phyloP scores from a whole-genome alignment of 2,329 filamentous ascomycete species.

The Hypoxylon sp. region DNA sequence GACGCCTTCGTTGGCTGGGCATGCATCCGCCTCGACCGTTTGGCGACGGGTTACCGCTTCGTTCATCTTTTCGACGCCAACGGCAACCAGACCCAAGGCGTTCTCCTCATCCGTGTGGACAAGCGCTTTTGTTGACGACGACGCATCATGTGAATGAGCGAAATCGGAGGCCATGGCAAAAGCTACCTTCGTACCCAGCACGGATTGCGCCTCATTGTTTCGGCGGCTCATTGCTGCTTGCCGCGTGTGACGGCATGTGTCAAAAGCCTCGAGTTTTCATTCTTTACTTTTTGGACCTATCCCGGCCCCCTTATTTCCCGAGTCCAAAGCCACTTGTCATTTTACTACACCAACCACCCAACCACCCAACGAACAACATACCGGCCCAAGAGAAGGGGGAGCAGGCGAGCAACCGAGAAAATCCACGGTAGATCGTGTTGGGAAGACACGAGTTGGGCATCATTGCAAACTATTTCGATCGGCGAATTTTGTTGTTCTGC shows the following conservation, averaged over 20 bases:
- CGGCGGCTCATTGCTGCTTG: conserved; percentile 20
- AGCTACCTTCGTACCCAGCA: conserved; percentile 21
- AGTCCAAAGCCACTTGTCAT: conserved; percentile 28
- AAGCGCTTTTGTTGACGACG: conserved; percentile 60
- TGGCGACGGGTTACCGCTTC: conserved; percentile 69
- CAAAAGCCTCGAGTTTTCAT: conserved; percentile 25
- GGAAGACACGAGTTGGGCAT: conserved; percentile 31
- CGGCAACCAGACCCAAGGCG: conserved; percentile 62
- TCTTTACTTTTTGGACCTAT: conserved; percentile 14
- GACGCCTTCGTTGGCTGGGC: conserved; percentile 67
- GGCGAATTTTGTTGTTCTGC: conserved; percentile 26
- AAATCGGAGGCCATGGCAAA: conserved; percentile 25
- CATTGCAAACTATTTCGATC: conserved; percentile 29
- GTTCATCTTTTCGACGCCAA: conserved; percentile 64
- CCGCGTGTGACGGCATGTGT: conserved; percentile 22
- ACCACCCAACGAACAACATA: conserved; percentile 17
- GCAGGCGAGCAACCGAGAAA: conserved; percentile 29
- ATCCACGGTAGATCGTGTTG: conserved; percentile 27
- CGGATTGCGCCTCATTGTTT: conserved; percentile 24
- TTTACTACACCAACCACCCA: neutral
- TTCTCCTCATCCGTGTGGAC: conserved; percentile 67
- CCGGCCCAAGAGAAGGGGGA: conserved; percentile 16
- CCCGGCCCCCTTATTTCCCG: conserved; percentile 19
- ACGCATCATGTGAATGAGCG: conserved; percentile 21
- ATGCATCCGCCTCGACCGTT: conserved; percentile 72